Percentiles rank a stretch among this genome's conserved stretches.
These are phyloP conservation scores for Babesia bovis DNA, from an alignment of 169 alveolate genomes.

Conservation along the genomic window DNA sequence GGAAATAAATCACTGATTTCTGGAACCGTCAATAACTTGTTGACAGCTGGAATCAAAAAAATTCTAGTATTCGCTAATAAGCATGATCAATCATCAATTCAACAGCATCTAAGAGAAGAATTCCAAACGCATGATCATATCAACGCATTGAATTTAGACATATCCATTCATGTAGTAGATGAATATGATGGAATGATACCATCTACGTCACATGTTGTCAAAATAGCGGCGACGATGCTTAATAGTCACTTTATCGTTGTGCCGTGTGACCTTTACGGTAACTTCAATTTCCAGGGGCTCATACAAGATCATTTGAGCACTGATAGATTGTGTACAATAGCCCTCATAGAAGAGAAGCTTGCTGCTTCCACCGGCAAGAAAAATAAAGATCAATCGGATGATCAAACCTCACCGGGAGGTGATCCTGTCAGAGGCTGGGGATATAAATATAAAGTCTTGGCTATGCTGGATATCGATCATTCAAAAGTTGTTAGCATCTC, in stretches of 20 bases:
- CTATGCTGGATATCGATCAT: constrained; percentile 22
- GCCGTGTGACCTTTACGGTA: constrained; percentile 62
- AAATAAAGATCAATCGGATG: constrained; percentile 10
- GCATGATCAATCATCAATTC: constrained; percentile 1
- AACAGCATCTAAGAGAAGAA: constrained; percentile 26
- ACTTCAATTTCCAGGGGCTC: constrained; percentile 41
- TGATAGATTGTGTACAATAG: constrained; percentile 51
- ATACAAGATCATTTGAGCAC: constrained; percentile 28
- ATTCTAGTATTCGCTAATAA: constrained; percentile 12
- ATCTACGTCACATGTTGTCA: constrained; percentile 41
- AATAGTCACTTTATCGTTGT: constrained; percentile 46
- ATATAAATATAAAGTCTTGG: constrained; percentile 52
- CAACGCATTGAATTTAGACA: background rate
- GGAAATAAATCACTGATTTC: constrained; percentile 34
- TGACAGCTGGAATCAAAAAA: constrained; percentile 9
- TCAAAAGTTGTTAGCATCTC: constrained; percentile 30
- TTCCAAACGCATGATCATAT: background rate
- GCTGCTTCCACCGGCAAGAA: background rate
- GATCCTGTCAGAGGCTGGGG: constrained; percentile 50
- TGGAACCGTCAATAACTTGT: constrained; percentile 32
- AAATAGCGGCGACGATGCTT: background rate
- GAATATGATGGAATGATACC: background rate
- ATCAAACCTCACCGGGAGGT: constrained; percentile 51
- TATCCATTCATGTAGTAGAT: constrained; percentile 13
- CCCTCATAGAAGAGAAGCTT: constrained; percentile 24